These are phyloP conservation scores for Paramyrothecium sp. DNA, from an alignment of 2,329 filamentous ascomycete species.

Conservation along the genomic window DNA sequence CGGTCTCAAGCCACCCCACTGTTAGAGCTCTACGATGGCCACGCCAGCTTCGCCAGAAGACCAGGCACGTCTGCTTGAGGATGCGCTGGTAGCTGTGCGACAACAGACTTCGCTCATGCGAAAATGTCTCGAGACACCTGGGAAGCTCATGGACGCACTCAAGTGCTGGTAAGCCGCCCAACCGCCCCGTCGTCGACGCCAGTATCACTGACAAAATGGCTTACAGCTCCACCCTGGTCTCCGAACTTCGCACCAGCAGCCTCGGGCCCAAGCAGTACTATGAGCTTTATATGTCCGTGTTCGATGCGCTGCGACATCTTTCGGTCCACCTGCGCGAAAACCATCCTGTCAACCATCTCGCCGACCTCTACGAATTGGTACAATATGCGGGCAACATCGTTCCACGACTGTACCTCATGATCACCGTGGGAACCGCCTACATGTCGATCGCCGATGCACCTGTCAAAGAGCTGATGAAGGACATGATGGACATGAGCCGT, in stretches of 20 bases:
- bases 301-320: constrained; percentile 94
- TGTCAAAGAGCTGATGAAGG: constrained; percentile 99
- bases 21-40: constrained; percentile 34
- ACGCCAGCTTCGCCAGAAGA: constrained; percentile 69
- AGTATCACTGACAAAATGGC: constrained; percentile 3
- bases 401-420: constrained; percentile 95
- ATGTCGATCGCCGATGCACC: constrained; percentile 98
- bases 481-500: constrained; percentile 99
- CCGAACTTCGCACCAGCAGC: constrained; percentile 95
- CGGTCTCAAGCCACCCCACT: constrained; percentile 28
- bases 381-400: constrained; percentile 99
- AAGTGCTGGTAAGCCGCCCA: constrained; percentile 87
- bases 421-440: constrained; percentile 97
- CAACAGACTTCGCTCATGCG: constrained; percentile 97
- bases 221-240: constrained; percentile 88
- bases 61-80: constrained; percentile 90
- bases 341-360: constrained; percentile 95
- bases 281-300: constrained; percentile 98
- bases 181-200: not conserved
- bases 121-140: constrained; percentile 93
- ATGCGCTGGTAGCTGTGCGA: constrained; percentile 93
- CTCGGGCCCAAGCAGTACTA: constrained; percentile 99
- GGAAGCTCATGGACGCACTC: constrained; percentile 98
- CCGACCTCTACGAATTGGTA: constrained; percentile 95
- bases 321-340: constrained; percentile 96